Base-by-base conservation (phyloP, 2,329 filamentous ascomycete genomes). In the Rutstroemia sp. region DNA sequence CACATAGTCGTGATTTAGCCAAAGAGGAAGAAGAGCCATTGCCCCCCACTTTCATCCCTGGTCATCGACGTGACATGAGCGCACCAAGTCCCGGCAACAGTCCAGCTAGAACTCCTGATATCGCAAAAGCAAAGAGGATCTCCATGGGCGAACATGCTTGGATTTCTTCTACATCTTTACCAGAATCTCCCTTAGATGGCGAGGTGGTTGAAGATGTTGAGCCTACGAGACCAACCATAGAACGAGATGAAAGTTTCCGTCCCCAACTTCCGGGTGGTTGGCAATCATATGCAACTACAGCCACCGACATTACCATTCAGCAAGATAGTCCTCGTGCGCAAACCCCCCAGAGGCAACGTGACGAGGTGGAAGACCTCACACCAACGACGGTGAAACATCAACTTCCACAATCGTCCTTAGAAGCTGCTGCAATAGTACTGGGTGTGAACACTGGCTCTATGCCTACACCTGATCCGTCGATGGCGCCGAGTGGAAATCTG, bases 21-120 rank as follows among this genome's bases (percentile, higher is more conserved):
- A 41, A 39, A 25, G 34, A 59, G 23, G 4, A 23, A 23, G 46
- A 51, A n/a, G 48, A 59, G 39, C 48, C 49, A 16, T 49, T 53
- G 12, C 57, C 58, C 38, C 66, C 69, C 62, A 69, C 65, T 25
- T 77, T 82, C 59, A 75, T 76, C 34, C 73, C 75, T 34, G 80
- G 79, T 10, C 79, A 81, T 67, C 76, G 79, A 52, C 77, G 80
- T 47, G 79, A 81, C 63, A 66, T 85, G 52, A 79, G 79, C 56
- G 77, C 81, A 38, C 82, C 83, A 4, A 80, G 76, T 58, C 74
- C 76, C 18, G 77, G 76, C 45, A 82, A 82, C 57, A 85, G 81
- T 57, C 82, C 83, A 34, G 82, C 81, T n/a, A 78, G 79, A 49
- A 79, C 75, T 34, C 81, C 82, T 4, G 72, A 75, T 21, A 65